Percentiles rank a stretch among this genome's conserved stretches.
phyloP scores from a whole-genome alignment of 768 basidiomycete species.

The Leccinum obscurum region DNA sequence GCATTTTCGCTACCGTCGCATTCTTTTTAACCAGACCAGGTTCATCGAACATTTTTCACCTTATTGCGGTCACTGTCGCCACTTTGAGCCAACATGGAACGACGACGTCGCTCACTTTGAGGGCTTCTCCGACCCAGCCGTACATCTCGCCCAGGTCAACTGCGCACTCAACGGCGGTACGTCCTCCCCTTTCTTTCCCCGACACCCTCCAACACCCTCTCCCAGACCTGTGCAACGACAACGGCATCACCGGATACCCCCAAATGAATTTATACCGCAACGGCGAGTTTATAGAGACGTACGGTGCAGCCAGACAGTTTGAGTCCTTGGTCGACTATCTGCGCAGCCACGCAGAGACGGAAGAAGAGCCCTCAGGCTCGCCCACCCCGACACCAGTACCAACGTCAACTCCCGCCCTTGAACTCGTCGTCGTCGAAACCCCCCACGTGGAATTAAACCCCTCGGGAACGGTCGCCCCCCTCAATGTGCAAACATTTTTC shows the following conservation, averaged over 20 bases:
- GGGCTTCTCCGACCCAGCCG: constrained; percentile 36
- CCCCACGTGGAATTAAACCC: constrained; percentile 23
- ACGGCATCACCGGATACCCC: constrained; percentile 72
- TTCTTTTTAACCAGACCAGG: constrained; percentile 32
- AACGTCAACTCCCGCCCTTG: constrained; percentile 2
- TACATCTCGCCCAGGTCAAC: constrained; percentile 80
- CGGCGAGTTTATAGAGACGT: constrained; percentile 61
- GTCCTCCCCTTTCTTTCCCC: constrained; percentile 19
- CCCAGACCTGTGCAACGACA: constrained; percentile 76
- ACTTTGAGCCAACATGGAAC: constrained; percentile 83
- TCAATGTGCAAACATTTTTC: constrained; percentile 36
- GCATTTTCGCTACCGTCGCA: not conserved
- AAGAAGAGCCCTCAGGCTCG: constrained; percentile 6
- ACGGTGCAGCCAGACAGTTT: constrained; percentile 52
- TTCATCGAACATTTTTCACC: constrained; percentile 90
- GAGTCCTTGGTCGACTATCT: constrained; percentile 59
- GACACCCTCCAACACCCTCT: not conserved
- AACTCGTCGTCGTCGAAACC: constrained; percentile 18
- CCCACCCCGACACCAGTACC: not conserved
- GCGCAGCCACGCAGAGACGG: constrained; percentile 38
- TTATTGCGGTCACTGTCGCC: constrained; percentile 75
- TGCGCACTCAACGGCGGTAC: constrained; percentile 75
- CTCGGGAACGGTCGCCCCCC: constrained; percentile 26
- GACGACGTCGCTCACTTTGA: constrained; percentile 56
- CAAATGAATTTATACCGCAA: constrained; percentile 71